A percentile compares a stretch with the other conserved stretches of the same genome.
Evolutionary conservation across 2,329 filamentous ascomycete species (phyloP).

Genomic region (Periconia sp.): DNA sequence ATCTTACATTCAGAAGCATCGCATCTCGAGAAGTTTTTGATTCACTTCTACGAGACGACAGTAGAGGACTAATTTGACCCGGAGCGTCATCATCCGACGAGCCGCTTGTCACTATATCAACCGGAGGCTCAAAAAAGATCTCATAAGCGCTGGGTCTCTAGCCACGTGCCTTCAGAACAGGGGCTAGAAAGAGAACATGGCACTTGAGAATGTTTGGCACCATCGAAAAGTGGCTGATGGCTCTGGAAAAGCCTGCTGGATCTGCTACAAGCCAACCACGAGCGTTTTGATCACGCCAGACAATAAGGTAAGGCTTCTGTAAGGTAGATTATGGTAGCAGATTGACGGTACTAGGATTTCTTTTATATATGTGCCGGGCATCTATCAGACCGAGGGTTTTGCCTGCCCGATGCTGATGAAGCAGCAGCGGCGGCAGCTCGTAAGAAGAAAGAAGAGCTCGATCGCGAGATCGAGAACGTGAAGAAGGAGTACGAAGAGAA

Average conservation of each 20-base stretch:
- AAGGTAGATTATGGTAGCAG: background rate
- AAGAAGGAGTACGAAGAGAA: slow-evolving; percentile 58
- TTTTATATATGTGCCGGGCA: slow-evolving; percentile 90
- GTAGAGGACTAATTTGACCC: background rate
- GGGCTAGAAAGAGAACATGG: slow-evolving; percentile 26
- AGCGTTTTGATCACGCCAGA: slow-evolving; percentile 89
- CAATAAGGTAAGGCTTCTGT: slow-evolving; percentile 70
- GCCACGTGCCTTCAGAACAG: background rate
- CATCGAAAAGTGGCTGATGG: slow-evolving; percentile 86
- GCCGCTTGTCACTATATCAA: background rate
- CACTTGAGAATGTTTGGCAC: slow-evolving; percentile 78
- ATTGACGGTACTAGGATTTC: slow-evolving; percentile 66
- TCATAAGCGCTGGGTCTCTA: background rate
- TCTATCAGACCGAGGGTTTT: slow-evolving; percentile 83
- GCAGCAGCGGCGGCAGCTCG: slow-evolving; percentile 61
- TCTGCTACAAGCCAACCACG: slow-evolving; percentile 88
- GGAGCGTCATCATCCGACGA: background rate
- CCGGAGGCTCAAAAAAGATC: background rate
- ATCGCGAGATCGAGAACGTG: slow-evolving; percentile 55
- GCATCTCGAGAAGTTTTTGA: too few species aligned
- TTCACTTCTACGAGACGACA: too few species aligned
- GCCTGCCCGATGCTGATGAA: slow-evolving; percentile 73
- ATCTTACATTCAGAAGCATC: too few species aligned
- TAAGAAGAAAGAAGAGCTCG: slow-evolving; percentile 59
- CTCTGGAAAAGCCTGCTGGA: slow-evolving; percentile 82